phyloP scores from a whole-genome alignment of 345 rosid species.

The Salix arbutifolia region DNA sequence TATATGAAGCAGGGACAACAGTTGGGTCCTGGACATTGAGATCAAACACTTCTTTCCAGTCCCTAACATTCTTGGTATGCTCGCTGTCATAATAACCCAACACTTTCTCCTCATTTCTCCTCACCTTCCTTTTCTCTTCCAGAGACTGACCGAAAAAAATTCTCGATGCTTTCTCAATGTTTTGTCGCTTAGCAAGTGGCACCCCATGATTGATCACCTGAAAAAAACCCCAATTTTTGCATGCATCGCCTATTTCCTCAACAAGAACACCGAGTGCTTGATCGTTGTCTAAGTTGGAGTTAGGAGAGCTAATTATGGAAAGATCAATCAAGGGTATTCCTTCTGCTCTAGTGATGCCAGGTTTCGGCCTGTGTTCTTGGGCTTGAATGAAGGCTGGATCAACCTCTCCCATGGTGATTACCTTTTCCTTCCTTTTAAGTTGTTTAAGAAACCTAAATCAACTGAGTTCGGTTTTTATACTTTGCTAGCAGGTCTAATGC shows the following conservation, averaged over 20 bases:
- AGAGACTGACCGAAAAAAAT: conserved; percentile 23
- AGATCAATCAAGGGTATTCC: conserved; percentile 41
- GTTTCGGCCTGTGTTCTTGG: conserved; percentile 34
- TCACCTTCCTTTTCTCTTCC: conserved; percentile 39
- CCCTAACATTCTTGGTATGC: conserved; percentile 51
- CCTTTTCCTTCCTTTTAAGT: neutral
- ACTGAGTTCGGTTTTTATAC: neutral
- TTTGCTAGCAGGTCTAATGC: neutral
- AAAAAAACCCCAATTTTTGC: conserved; percentile 42
- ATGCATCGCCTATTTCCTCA: conserved; percentile 29
- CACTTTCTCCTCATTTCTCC: conserved; percentile 21
- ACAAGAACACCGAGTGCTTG: conserved; percentile 16
- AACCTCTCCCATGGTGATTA: conserved; percentile 20
- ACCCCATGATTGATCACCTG: conserved; percentile 49
- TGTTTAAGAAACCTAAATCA: neutral
- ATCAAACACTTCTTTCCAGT: conserved; percentile 54
- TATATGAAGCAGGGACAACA: conserved; percentile 21
- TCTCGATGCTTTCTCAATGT: conserved; percentile 14
- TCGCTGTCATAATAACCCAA: conserved; percentile 40
- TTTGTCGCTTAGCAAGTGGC: conserved; percentile 13
- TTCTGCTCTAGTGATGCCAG: conserved; percentile 6
- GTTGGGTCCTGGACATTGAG: conserved; percentile 11
- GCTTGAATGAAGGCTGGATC: conserved; percentile 32
- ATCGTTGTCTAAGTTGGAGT: neutral
- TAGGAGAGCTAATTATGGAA: neutral